These are phyloP conservation scores for Aspergillus sp. DNA, from an alignment of 2,329 filamentous ascomycete genomes.

Conservation along the genomic window DNA sequence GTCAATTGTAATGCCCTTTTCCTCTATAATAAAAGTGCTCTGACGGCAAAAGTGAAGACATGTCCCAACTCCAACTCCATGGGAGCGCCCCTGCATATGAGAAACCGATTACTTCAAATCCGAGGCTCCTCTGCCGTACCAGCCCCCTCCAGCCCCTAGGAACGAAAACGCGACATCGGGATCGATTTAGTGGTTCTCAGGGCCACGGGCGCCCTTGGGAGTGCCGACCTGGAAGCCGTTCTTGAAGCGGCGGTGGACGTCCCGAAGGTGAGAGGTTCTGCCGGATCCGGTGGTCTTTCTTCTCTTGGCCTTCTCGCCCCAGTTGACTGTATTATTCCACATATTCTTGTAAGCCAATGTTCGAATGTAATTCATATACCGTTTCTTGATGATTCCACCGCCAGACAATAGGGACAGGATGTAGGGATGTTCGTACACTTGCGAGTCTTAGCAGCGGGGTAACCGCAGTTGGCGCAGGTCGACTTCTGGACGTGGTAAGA, in stretches of 20 bases:
- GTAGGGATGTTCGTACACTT: slow-evolving; percentile 74
- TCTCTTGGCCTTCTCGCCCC: slow-evolving; percentile 99
- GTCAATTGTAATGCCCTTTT: slow-evolving; percentile 21
- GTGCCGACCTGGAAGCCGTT: slow-evolving; percentile 94
- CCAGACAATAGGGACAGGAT: not conserved
- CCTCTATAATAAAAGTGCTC: slow-evolving; percentile 30
- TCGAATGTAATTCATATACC: slow-evolving; percentile 3
- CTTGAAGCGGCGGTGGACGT: slow-evolving; percentile 88
- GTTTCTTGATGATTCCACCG: not conserved
- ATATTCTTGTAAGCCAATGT: slow-evolving; percentile 30
- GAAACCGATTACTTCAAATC: slow-evolving; percentile 35
- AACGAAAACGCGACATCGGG: slow-evolving; percentile 40
- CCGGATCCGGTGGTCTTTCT: slow-evolving; percentile 99
- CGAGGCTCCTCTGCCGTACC: slow-evolving; percentile 39
- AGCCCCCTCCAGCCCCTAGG: slow-evolving; percentile 40
- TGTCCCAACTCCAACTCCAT: slow-evolving; percentile 38
- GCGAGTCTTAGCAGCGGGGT: slow-evolving; percentile 94
- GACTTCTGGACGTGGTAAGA: slow-evolving; percentile 99
- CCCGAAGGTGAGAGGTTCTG: slow-evolving; percentile 93
- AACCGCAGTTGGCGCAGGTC: slow-evolving; percentile 93
- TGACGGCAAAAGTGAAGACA: slow-evolving; percentile 31
- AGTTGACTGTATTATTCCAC: slow-evolving; percentile 73
- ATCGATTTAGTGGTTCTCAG: slow-evolving; percentile 47
- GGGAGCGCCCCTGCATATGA: slow-evolving; percentile 33
- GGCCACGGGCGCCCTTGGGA: slow-evolving; percentile 79